Percentiles rank a stretch among this genome's conserved stretches.
Conservation (phyloP, 768 basidiomycete genomes). For the Leccinum incarnatum region DNA sequence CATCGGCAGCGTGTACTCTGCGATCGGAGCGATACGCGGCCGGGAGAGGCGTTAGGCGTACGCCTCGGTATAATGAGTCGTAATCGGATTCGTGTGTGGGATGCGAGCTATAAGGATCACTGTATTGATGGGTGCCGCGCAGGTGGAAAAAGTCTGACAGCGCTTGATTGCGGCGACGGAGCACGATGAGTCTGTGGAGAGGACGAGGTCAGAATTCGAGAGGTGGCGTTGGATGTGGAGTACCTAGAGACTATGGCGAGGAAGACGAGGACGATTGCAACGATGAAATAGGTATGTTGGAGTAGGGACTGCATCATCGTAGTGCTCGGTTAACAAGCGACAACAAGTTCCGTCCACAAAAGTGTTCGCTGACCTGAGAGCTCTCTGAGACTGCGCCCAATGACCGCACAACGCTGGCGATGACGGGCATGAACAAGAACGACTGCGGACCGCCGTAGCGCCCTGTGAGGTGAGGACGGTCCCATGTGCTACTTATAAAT, state of each 20-base stretch:
- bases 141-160: slow-evolving; percentile 22
- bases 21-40: slow-evolving; percentile 21
- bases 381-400: not conserved
- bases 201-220: slow-evolving; percentile 1
- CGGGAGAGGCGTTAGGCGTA: slow-evolving; percentile 21
- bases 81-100: not conserved
- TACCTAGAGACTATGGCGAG: slow-evolving; percentile 23
- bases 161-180: slow-evolving; percentile 23
- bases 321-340: not conserved
- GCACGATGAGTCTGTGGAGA: slow-evolving; percentile 16
- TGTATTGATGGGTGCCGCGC: not conserved
- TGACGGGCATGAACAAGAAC: slow-evolving; percentile 6
- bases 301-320: slow-evolving; percentile 16
- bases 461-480: not conserved
- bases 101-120: slow-evolving; percentile 2
- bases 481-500: not conserved
- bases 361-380: slow-evolving; percentile 15
- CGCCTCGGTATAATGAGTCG: slow-evolving; percentile 12
- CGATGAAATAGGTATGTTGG: slow-evolving; percentile 26
- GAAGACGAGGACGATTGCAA: slow-evolving; percentile 10
- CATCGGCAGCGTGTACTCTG: slow-evolving; percentile 35
- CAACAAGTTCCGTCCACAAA: not conserved
- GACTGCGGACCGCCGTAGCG: slow-evolving; percentile 1
- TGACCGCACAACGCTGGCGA: slow-evolving; percentile 6
- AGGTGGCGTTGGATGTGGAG: not conserved